Base-by-base conservation (phyloP, 106 monocot genomes). In the Iris macrosiphon region DNA sequence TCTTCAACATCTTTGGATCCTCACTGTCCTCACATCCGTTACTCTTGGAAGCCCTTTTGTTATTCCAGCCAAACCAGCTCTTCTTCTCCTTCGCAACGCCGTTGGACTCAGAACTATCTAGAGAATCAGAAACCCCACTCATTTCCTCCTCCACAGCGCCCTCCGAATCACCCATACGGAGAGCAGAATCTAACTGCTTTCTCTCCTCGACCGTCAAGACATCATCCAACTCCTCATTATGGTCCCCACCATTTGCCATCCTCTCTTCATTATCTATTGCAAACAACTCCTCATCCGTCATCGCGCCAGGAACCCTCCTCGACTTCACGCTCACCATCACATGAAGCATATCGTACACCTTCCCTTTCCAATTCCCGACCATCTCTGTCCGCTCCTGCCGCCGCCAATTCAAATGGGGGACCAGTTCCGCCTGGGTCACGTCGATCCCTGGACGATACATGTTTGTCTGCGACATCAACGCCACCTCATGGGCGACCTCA, bases 361-460 rank as follows among this genome's bases (percentile, higher is more conserved):
- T 90, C 0, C 85, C 77, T 71, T 98, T 98, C 96, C 96, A 98
- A 41, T 67, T 69, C 15, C 86, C 90, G 44, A 98, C 83, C 61
- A 68, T 67, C 60, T 98, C 96, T 0, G 78, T 65, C 53, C 90
- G 74, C 75, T 90, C 96, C 63, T 90, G 89, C 17, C 96, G 51
- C 45, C 96, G 62, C 96, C 96, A 98, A 51, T 98, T 98, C 66
- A 90, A 54, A 53, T 98, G 96, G 2, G 96, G 65, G 4, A 87
- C 74, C 20, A 90, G 70, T 61, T 98, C 96, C 0, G 96, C 90
- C 68, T 98, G 80, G 1, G 89, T 90, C 1, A 96, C 96, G 35
- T 98, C 96, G 52, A 98, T 98, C 15, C 90, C 90, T 0, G 95
- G 96, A 1, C 96, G 72, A 40, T 98, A 87, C 90, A 98, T 90